phyloP scores from a whole-genome alignment of 169 alveolate genomes.

The Besnoitia besnoiti region DNA sequence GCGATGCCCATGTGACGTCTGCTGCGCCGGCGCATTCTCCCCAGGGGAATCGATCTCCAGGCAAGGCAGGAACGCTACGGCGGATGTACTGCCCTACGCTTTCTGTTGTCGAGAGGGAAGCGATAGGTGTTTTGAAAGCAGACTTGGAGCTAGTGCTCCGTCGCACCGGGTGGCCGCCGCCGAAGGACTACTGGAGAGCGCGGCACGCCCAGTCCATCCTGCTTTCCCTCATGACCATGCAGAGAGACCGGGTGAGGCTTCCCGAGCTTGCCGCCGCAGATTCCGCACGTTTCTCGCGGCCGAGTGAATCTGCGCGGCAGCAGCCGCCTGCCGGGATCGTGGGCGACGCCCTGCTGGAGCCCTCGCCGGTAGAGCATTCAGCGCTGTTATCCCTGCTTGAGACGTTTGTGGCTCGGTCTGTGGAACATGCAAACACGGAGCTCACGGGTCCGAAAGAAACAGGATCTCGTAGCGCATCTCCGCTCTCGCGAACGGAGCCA shows the following conservation, averaged over 20 bases:
- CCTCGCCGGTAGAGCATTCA: too few relatives aligned
- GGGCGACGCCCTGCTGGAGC: too few relatives aligned
- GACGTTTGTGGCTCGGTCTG: not conserved
- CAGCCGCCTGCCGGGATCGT: too few relatives aligned
- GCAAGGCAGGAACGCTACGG: too few relatives aligned
- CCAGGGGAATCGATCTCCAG: too few relatives aligned
- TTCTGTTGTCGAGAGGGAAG: not conserved
- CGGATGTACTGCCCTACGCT: too few relatives aligned
- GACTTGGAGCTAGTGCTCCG: not conserved
- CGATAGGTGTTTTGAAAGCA: not conserved
- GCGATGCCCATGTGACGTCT: too few relatives aligned
- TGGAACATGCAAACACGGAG: not conserved
- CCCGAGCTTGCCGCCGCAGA: not conserved
- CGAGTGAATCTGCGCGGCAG: too few relatives aligned
- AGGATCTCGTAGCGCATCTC: too few relatives aligned
- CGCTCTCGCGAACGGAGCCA: not conserved
- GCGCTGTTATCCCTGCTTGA: not conserved
- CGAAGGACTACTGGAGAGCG: not conserved
- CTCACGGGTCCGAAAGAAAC: not conserved
- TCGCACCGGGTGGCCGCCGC: not conserved
- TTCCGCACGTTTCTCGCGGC: not conserved
- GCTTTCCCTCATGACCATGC: not conserved
- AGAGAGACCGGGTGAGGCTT: not conserved
- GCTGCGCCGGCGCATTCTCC: too few relatives aligned
- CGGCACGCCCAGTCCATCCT: constrained; percentile 16